Percentiles rank a stretch among this genome's conserved stretches.
phyloP scores from a whole-genome alignment of 495 filamentous ascomycete genomes.

The Annulohypoxylon stygium region DNA sequence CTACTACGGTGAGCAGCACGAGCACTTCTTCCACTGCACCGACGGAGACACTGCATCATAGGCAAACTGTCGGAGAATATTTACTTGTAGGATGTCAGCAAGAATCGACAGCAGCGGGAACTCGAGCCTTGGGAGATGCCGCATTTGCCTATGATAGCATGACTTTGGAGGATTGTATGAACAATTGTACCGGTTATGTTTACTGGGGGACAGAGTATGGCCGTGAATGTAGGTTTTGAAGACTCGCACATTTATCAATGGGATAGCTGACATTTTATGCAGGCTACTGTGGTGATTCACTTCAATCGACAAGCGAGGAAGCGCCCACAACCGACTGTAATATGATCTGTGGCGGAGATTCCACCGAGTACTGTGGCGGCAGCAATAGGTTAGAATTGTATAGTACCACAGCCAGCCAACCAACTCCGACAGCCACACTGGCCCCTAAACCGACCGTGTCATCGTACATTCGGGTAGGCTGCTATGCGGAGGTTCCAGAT shows the following conservation, averaged over 20 bases:
- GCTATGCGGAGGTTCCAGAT: conserved; percentile 61
- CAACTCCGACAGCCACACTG: conserved; percentile 49
- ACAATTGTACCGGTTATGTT: conserved; percentile 60
- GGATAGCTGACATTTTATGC: conserved; percentile 27
- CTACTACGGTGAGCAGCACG: conserved; percentile 41
- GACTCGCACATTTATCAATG: neutral
- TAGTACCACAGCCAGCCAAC: conserved; percentile 54
- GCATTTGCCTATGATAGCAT: conserved; percentile 62
- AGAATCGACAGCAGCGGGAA: conserved; percentile 54
- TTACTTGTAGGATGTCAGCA: conserved; percentile 60
- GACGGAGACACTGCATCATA: conserved; percentile 52
- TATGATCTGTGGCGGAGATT: conserved; percentile 63
- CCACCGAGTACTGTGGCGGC: conserved; percentile 60
- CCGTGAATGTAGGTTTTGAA: conserved; percentile 58
- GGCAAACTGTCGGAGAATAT: conserved; percentile 57
- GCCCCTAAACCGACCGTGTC: conserved; percentile 55
- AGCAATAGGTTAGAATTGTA: conserved; percentile 62
- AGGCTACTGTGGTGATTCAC: conserved; percentile 65
- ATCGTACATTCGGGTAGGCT: conserved; percentile 53
- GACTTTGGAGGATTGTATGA: conserved; percentile 64
- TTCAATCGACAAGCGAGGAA: conserved; percentile 55
- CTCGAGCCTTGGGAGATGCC: conserved; percentile 55
- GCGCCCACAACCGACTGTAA: conserved; percentile 61
- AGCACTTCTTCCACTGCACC: conserved; percentile 48
- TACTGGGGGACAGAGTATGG: conserved; percentile 65